phyloP scores from a whole-genome alignment of 2,329 filamentous ascomycete genomes.

The Fusarium chaquense region DNA sequence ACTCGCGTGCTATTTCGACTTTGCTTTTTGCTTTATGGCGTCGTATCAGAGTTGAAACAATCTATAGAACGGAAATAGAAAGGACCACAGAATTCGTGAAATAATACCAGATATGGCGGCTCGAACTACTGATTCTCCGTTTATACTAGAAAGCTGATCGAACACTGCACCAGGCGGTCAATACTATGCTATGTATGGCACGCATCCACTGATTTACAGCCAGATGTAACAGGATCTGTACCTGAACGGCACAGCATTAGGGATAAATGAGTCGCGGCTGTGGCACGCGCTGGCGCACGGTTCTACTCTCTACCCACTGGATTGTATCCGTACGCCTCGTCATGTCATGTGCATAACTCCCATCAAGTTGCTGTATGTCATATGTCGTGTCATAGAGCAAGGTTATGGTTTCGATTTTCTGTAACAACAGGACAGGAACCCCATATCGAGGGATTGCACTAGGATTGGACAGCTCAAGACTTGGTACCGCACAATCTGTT shows the following conservation, averaged over 20 bases:
- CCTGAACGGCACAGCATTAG: conserved; percentile 26
- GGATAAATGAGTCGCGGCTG: conserved; percentile 15
- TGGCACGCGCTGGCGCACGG: conserved; percentile 12
- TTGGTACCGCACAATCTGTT: not conserved
- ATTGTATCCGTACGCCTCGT: conserved; percentile 7
- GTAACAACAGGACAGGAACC: not conserved
- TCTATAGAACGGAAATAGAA: not conserved
- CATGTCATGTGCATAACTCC: conserved; percentile 1
- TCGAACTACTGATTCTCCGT: not conserved
- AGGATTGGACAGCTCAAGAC: not conserved
- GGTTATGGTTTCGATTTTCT: conserved; percentile 7
- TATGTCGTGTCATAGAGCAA: conserved; percentile 1
- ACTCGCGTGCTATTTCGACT: conserved; percentile 11
- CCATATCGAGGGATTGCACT: not conserved
- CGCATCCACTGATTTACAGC: not conserved
- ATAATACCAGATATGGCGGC: not conserved
- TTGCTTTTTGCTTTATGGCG: conserved; percentile 32
- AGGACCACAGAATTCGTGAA: conserved; percentile 12
- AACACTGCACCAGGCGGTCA: conserved; percentile 19
- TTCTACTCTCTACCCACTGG: not conserved
- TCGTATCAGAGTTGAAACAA: conserved; percentile 11
- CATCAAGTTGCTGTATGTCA: conserved; percentile 6
- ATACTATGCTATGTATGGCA: not conserved
- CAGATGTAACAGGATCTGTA: conserved; percentile 17
- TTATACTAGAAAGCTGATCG: not conserved